phyloP scores from a whole-genome alignment of 2,329 filamentous ascomycete species.

The Epichloe coenophiala region DNA sequence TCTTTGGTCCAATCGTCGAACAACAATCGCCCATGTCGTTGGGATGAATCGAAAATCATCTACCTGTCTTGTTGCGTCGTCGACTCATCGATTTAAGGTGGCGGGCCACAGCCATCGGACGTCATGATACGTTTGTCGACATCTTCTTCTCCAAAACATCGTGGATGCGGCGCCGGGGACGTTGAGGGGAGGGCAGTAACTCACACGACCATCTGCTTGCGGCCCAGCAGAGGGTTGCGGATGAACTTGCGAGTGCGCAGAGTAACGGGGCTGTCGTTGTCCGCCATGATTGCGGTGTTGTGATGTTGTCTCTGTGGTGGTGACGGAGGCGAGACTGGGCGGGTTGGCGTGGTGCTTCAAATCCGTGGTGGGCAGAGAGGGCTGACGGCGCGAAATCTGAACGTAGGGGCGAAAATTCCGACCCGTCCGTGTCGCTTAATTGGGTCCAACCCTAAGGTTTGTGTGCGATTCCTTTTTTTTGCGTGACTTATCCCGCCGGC shows the following conservation, averaged over 20 bases:
- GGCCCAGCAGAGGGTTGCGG: constrained; percentile 95
- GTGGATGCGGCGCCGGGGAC: background rate
- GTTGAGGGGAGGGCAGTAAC: constrained; percentile 24
- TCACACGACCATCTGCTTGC: constrained; percentile 99
- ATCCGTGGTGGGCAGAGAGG: constrained; percentile 17
- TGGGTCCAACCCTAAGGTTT: constrained; percentile 33
- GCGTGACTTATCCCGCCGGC: background rate
- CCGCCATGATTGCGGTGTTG: constrained; percentile 67
- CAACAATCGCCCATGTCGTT: background rate
- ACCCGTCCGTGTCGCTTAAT: constrained; percentile 25
- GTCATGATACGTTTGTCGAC: constrained; percentile 2
- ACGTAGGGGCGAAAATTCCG: constrained; percentile 23
- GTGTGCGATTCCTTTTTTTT: background rate
- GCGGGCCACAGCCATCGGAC: background rate
- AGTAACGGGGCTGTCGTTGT: constrained; percentile 63
- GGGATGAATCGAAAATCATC: background rate
- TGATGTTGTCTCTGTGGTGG: constrained; percentile 21
- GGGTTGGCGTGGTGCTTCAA: constrained; percentile 13
- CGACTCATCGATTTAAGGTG: background rate
- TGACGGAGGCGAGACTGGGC: constrained; percentile 18
- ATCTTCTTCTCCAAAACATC: background rate
- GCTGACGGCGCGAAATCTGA: constrained; percentile 14
- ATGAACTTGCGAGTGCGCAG: constrained; percentile 99
- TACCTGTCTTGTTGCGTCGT: background rate
- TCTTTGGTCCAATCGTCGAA: background rate